Evolutionary conservation across 2,329 filamentous ascomycete genomes (phyloP), one percentile per base, ranked within the genome.

Genomic region (Phialophora expanda): DNA sequence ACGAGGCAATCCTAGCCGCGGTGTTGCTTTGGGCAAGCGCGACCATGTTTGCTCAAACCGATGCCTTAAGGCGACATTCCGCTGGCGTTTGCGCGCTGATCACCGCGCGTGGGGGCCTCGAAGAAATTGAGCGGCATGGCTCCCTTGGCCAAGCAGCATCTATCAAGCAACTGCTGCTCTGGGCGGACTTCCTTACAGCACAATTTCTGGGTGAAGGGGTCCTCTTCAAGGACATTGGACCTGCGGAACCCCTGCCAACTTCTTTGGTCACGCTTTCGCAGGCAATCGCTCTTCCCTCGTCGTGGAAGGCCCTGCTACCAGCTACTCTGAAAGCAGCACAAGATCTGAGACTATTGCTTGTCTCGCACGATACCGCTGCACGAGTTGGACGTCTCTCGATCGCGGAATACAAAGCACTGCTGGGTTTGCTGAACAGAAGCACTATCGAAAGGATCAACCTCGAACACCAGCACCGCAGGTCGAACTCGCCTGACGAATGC

Each of bases 181-280:
- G 62, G 62, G 62, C 62, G 22, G 62, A 61, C 20, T 65, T 65
- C 38, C 50, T 65, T 3, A 65, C 62, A 17, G 62, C 62, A 12
- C 56, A 65, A 24, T 65, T 65, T 26, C 56, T 65, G 30, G 62
- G 46, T 32, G 62, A 65, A 28, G 56, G 61, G 17, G 56, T 65
- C 8, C 38, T 44, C n/a, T 65, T 65, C 41, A 34, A 50, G 4
- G 56, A 65, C 34, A 26, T 26, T 55, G 50, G 2, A 24, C 28
- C 22, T 41, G 6, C 56, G 22, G 20, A 30, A 41, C 26, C 38
- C n/a, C n/a, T 58, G 44, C 55, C 55, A 5, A 9, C 55, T 20
- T 57, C 55, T 9, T 22, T 57, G 20, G 20, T 28, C n/a, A 28
- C 22, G 41, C 14, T 57, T 30, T 44, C 55, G n/a, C n/a, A 17